phyloP scores from a whole-genome alignment of 257 asterid genomes.

The Jacaranda mimosifolia region DNA sequence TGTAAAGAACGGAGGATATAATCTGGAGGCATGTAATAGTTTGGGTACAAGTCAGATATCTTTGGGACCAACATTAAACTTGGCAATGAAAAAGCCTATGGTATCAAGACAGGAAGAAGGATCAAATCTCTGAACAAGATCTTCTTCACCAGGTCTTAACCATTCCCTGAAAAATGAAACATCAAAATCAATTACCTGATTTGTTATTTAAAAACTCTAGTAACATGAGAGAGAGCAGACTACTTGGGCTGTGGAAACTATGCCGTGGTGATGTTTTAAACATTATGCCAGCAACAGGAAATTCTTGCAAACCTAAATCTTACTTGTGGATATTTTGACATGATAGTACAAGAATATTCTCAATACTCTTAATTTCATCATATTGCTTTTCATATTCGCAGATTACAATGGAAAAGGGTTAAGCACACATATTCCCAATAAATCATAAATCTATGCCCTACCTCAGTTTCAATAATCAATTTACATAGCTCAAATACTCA shows the following conservation, averaged over 20 bases:
- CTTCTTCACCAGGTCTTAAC: conserved; percentile 93
- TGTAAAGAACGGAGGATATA: not conserved
- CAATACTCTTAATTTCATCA: too few species aligned
- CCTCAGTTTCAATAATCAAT: not conserved
- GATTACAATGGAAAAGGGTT: too few species aligned
- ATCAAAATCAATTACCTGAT: conserved; percentile 23
- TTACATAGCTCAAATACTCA: not conserved
- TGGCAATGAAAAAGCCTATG: conserved; percentile 93
- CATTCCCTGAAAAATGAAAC: conserved; percentile 72
- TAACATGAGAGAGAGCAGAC: conserved; percentile 1
- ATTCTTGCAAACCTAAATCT: too few species aligned
- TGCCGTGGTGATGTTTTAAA: not conserved
- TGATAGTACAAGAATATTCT: too few species aligned
- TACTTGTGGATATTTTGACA: too few species aligned
- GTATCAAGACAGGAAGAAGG: conserved; percentile 89
- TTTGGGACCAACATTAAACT: conserved; percentile 82
- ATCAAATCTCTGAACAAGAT: conserved; percentile 94
- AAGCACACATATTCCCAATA: too few species aligned
- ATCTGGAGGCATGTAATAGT: conserved; percentile 16
- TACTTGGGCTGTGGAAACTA: not conserved
- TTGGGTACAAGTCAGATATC: conserved; percentile 40
- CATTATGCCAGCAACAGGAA: not conserved
- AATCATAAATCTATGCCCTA: too few species aligned
- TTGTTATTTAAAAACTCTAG: not conserved
- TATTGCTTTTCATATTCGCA: too few species aligned